Percentiles rank a stretch among this genome's conserved stretches.
Conservation (phyloP, 2,329 filamentous ascomycete genomes). For the Colletotrichum sp. region DNA sequence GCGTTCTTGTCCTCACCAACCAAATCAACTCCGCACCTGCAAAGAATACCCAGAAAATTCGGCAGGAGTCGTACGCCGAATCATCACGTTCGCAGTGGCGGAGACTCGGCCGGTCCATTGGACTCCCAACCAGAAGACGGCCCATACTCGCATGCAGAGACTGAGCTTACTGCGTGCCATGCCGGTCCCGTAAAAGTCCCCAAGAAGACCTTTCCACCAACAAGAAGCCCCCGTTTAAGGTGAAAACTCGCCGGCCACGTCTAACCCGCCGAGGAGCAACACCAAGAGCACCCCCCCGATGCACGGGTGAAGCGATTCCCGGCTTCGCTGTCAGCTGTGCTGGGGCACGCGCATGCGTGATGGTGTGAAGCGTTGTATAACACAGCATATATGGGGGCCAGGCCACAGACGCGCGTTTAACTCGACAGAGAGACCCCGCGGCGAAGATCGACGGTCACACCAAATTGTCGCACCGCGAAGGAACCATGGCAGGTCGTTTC, state of each 20-base stretch:
- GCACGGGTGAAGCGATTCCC: background rate
- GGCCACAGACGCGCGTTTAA: background rate
- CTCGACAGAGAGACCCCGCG: background rate
- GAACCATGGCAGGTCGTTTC: background rate
- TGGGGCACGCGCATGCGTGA: background rate
- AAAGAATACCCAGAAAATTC: background rate
- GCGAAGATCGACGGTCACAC: background rate
- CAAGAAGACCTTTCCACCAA: background rate
- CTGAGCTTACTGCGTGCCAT: background rate
- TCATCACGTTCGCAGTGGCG: background rate
- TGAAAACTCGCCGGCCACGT: background rate
- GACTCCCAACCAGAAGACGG: background rate
- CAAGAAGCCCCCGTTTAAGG: background rate
- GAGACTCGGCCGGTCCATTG: background rate
- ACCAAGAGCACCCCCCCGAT: background rate
- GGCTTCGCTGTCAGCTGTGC: background rate
- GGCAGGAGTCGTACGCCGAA: background rate
- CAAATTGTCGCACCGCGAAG: background rate
- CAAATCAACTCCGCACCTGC: background rate
- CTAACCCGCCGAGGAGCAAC: background rate
- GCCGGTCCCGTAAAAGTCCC: background rate
- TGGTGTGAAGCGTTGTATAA: background rate
- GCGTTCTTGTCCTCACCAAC: background rate
- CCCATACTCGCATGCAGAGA: background rate
- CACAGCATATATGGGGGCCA: background rate